A percentile compares a stretch with the other conserved stretches of the same genome.
Evolutionary conservation across 345 rosid species (phyloP).

Genomic region (Lumnitzera littorea): DNA sequence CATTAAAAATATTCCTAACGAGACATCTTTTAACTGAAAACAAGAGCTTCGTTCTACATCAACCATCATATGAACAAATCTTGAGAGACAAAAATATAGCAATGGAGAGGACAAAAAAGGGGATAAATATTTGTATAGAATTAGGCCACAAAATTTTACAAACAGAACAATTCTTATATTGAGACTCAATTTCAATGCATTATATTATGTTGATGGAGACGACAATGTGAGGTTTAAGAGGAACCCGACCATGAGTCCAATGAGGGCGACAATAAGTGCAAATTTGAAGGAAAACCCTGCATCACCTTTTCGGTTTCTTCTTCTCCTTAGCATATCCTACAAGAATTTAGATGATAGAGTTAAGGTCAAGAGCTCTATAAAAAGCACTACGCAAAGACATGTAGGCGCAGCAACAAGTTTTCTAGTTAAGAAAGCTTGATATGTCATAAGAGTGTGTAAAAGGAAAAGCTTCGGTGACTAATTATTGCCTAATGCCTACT

Average conservation of each 20-base stretch:
- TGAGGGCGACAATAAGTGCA: conserved; percentile 67
- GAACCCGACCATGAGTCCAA: conserved; percentile 73
- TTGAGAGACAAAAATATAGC: not conserved
- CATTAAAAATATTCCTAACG: too few relatives aligned
- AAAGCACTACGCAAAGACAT: not conserved
- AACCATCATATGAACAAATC: not conserved
- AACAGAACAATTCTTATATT: not conserved
- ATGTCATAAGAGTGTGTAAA: too few relatives aligned
- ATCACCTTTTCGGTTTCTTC: conserved; percentile 42
- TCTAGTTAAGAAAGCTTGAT: too few relatives aligned
- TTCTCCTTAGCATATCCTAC: conserved; percentile 70
- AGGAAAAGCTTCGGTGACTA: too few relatives aligned
- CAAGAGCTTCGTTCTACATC: not conserved
- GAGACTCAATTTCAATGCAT: not conserved
- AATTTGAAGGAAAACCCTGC: conserved; percentile 61
- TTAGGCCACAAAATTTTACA: conserved; percentile 11
- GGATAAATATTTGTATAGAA: conserved; percentile 21
- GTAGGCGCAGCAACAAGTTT: too few relatives aligned
- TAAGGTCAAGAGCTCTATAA: too few relatives aligned
- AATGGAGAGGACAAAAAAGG: conserved; percentile 23
- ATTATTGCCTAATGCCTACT: too few relatives aligned
- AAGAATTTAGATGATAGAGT: not conserved
- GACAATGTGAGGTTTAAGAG: conserved; percentile 61
- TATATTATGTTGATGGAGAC: conserved; percentile 25
- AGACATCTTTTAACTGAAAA: too few relatives aligned